Base-by-base conservation (phyloP, 1,284 basidiomycete genomes). In the Vanrija sp. region DNA sequence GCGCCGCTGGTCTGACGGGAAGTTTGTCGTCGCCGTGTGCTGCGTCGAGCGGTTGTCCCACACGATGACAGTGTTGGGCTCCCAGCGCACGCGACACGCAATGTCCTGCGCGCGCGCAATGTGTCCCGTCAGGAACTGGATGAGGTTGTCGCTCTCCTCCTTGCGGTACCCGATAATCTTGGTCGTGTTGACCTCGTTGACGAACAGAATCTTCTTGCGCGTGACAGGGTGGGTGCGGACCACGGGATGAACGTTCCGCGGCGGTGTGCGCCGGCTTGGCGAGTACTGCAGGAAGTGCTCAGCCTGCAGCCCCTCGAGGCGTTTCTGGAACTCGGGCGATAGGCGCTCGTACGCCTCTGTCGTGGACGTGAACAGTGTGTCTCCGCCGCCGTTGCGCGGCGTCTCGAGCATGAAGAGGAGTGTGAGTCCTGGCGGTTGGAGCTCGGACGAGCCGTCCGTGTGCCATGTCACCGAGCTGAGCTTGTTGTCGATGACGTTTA, bases 371-470 rank as follows among this genome's bases (percentile, higher is more conserved):
- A 71, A 74, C 8, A 75, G 65, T 1, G 90, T 93, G 74, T 92
- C 91, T 8, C 89, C 89, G 25, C 91, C 89, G 3, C 84, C 85
- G 21, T 81, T 79, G 34, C 34, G 34, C 4, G 90, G 80, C 25
- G 73, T 74, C 26, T 87, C 79, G 63, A 92, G 82, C 9, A 94
- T 81, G 80, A 89, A 89, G 71, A 94, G 86, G 5, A 87, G 86
- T 1, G 91, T 94, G 39, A 91, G 78, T 7, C 89, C 89, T 1
- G 90, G 90, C 8, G 91, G 91, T 75, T 94, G 90, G 25, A 72
- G 63, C 72, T 91, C 88, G 74, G 89, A 91, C 2, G 86, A 78
- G 58, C 89, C 87, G 70, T 91, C 89, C 1, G 85, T 84, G 75
- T 91, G 88, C 34, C 34, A 34, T 12, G 34, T 34, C 34, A 34